Percentiles rank a stretch among this genome's conserved stretches.
These are phyloP conservation scores for Salvia sclarea DNA, from an alignment of 305 asterid genomes.

Conservation along the genomic window DNA sequence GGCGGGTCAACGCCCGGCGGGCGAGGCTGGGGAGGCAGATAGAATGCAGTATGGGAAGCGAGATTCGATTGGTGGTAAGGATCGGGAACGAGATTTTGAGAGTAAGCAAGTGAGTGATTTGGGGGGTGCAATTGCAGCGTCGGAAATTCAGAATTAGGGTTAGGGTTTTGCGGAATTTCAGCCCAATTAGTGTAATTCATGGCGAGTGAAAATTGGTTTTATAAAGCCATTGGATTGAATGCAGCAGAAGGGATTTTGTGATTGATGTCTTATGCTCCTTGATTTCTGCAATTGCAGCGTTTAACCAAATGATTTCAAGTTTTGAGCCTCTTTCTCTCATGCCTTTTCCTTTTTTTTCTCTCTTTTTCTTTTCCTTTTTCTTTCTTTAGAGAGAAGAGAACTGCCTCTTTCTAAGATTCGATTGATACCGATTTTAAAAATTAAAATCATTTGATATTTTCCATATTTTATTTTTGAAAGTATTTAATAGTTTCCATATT, in stretches of 20 bases:
- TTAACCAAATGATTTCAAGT: too few species aligned
- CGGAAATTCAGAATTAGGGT: constrained; percentile 32
- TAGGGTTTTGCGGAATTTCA: constrained; percentile 40
- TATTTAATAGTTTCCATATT: too few species aligned
- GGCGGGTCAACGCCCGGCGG: constrained; percentile 47
- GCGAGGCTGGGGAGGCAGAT: constrained; percentile 37
- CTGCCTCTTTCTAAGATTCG: neutral
- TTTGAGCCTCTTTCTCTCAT: too few species aligned
- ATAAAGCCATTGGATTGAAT: constrained; percentile 1
- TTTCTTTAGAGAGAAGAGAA: neutral
- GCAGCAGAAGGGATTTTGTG: neutral
- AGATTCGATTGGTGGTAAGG: constrained; percentile 26
- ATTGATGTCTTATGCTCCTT: too few species aligned
- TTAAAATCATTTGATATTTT: neutral
- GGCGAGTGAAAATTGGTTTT: constrained; percentile 14
- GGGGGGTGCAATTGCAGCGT: neutral
- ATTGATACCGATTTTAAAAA: too few species aligned
- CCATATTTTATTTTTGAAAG: too few species aligned
- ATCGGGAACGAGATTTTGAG: constrained; percentile 18
- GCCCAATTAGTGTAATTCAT: constrained; percentile 31
- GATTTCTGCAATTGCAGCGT: neutral
- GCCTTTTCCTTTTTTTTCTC: too few species aligned
- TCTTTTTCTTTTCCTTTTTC: too few species aligned
- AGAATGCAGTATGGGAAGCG: constrained; percentile 27
- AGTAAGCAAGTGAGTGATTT: constrained; percentile 19